phyloP scores from a whole-genome alignment of 768 basidiomycete genomes.

The Fomitopsis serialis region DNA sequence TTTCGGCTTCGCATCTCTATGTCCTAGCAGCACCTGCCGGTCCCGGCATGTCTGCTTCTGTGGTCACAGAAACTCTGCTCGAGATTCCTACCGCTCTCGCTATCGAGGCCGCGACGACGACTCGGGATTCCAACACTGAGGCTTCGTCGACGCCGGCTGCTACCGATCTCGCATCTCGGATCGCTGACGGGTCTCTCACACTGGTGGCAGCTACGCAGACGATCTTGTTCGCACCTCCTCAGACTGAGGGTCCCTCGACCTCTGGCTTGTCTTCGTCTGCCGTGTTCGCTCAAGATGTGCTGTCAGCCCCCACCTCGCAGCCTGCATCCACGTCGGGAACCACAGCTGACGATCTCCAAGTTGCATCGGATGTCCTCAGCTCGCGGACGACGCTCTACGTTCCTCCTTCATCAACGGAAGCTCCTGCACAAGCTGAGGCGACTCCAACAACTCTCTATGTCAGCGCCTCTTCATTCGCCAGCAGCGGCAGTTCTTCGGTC shows the following conservation, averaged over 20 bases:
- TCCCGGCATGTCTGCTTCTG: constrained; percentile 1
- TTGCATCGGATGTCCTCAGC: not conserved
- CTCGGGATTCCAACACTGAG: too few species aligned
- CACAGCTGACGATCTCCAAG: not conserved
- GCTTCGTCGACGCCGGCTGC: not conserved
- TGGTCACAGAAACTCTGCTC: not conserved
- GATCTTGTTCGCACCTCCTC: not conserved
- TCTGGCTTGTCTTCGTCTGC: not conserved
- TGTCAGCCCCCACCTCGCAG: not conserved
- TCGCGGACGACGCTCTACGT: not conserved
- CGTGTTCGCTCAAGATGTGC: not conserved
- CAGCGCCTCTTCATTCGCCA: not conserved
- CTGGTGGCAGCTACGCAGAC: not conserved
- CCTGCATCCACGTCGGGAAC: not conserved
- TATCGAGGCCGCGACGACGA: not conserved
- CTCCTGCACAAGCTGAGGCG: not conserved
- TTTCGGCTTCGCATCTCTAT: constrained; percentile 10
- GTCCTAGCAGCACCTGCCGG: constrained; percentile 12
- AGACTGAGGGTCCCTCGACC: not conserved
- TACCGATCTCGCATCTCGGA: not conserved
- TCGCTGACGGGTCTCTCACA: not conserved
- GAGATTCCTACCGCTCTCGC: not conserved
- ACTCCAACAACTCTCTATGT: not conserved
- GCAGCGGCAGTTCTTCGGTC: not conserved
- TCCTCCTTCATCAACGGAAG: not conserved